Base-by-base conservation (phyloP, 2,329 filamentous ascomycete genomes). In the Diaporthe caulivora region DNA sequence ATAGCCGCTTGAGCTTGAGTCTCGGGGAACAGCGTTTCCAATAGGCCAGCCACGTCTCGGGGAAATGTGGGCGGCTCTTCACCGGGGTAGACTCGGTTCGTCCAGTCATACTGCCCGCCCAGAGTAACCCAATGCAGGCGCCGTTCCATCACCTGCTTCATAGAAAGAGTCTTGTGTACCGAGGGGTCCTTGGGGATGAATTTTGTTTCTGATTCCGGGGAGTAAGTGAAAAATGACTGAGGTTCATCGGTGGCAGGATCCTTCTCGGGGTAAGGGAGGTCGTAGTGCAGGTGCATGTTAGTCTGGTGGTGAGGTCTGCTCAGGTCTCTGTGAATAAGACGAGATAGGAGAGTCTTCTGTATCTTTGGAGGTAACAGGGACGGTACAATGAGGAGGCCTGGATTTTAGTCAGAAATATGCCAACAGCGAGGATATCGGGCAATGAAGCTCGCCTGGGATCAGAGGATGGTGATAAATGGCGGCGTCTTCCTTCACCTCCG, bases 61-160 rank as follows among this genome's bases (percentile, higher is more conserved):
- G 96, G 95, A 78, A 98, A 98, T 0, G 84, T 79, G 0, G 94
- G 94, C 0, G 93, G 92, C 4, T 81, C 74, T n/a, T 88, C 87
- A 13, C 86, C 81, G 0, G 95, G 95, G 80, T 98, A 98, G 17
- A 90, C 85, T 77, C 97, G 95, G 72, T 91, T 90, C 0, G 95
- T 97, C 97, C 96, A 98, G 84, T 98, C 94, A 82, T 98, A 98
- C 82, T 98, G 97, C 0, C 95, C 96, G 65, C 97, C 97, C 3
- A 99, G 89, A 0, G 96, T 98, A 54, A 97, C 90, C 97, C 97
- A 99, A 77, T 96, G 94, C 31, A 98, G 88, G 75, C 94, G 95
- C 76, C 92, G 93, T 72, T 92, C 90, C 55, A 98, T 86, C 40
- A 96, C 90, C 79, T 92, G 92, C 64, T 89, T 86, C 70, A 93